Conservation (phyloP, 305 asterid species). For the Fraxinus greggii region DNA sequence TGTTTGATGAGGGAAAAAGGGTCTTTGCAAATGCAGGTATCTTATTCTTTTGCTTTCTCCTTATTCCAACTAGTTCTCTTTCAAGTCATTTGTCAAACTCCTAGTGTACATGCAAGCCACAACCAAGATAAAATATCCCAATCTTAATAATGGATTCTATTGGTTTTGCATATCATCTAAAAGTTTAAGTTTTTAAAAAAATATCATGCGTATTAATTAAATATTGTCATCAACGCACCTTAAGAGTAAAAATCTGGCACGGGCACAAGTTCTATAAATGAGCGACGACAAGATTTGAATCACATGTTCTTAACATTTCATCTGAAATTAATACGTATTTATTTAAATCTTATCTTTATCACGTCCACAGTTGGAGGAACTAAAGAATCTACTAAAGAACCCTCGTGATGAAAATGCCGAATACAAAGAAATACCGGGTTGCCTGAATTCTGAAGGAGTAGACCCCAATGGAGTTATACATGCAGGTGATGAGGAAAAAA, state of each 20-base stretch:
- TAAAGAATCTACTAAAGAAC: conserved; percentile 30
- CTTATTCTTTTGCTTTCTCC: neutral
- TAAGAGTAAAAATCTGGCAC: neutral
- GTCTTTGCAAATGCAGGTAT: conserved; percentile 58
- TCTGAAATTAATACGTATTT: neutral
- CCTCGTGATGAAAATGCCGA: conserved; percentile 1
- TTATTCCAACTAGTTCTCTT: neutral
- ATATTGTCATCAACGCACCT: neutral
- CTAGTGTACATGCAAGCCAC: neutral
- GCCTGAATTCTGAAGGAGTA: conserved; percentile 23
- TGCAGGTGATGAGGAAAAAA: neutral
- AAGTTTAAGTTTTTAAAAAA: neutral
- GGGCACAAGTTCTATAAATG: neutral
- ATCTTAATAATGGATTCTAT: neutral
- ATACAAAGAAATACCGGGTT: conserved; percentile 21
- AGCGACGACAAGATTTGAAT: neutral
- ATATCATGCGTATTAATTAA: neutral
- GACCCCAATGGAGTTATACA: conserved; percentile 7
- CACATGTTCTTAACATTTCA: neutral
- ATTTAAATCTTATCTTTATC: neutral
- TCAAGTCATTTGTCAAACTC: neutral
- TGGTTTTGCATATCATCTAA: neutral
- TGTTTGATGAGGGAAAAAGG: conserved; percentile 60
- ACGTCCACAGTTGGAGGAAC: conserved; percentile 35
- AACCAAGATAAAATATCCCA: neutral